Base-by-base conservation (phyloP, 768 basidiomycete genomes). In the Leccinum subgranulosum region DNA sequence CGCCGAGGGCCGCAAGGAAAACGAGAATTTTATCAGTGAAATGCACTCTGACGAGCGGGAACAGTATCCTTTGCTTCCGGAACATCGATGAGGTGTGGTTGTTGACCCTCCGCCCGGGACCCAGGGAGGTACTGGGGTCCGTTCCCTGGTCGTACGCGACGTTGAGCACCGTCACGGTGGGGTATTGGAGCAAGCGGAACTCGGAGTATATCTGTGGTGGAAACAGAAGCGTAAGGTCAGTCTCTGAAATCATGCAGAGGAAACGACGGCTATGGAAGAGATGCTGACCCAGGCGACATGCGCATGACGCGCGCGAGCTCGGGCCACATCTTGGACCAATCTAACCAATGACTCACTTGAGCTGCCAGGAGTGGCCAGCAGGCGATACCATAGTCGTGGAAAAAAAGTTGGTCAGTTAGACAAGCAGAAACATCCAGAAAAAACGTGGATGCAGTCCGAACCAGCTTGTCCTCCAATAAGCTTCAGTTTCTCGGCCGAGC, bases 311-410 rank as follows among this genome's bases (percentile, higher is more conserved):
- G 76, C 11, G 77, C 75, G 0, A 84, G 74, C 70, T 92, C 86
- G 3, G 79, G 81, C 88, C 90, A 93, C 7, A 87, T 76, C 62
- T 80, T 82, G 6, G 72, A 69, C 81, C 85, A 23, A 23, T 92
- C 79, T 65, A 92, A 93, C 90, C 90, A 92, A 66, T 93, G 91
- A 3, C 83, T 83, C 0, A 90, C 84, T 72, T 90, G 90, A 1
- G 87, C 90, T 90, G 19, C 14, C 9, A 19, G 10, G 23, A 23
- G 25, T 25, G 25, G 34, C 15, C 34, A 36, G n/a, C 23, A 23
- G 23, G 23, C 23, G 23, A 23, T 23, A 3, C 23, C 23, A 23
- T 23, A 23, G 23, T 23, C 23, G 23, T 23, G 23, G 23, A 23
- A 23, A 23, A 23, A 23, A 23, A 23, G 23, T 23, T 23, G 23